Percentiles rank a stretch among this genome's conserved stretches.
These are phyloP conservation scores for Leishmania turanica DNA, from an alignment of 208 protist genomes.

Conservation along the genomic window DNA sequence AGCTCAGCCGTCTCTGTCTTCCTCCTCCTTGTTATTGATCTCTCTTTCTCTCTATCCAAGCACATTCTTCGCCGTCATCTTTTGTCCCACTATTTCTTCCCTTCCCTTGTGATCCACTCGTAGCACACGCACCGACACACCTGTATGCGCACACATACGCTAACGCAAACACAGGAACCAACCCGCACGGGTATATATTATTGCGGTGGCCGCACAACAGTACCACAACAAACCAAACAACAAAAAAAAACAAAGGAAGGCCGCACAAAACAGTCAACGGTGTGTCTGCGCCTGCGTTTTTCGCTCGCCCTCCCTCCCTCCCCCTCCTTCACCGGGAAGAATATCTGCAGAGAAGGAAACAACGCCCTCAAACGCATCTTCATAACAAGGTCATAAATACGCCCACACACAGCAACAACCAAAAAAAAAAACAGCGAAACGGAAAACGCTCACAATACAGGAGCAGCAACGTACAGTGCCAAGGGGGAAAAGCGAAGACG, in stretches of 20 bases:
- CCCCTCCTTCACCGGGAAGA: background rate
- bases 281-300: background rate
- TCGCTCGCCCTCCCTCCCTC: background rate
- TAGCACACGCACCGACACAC: background rate
- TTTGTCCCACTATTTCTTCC: background rate
- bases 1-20: background rate
- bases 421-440: background rate
- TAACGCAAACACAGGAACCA: background rate
- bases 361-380: background rate
- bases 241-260: background rate
- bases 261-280: background rate
- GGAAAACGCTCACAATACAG: background rate
- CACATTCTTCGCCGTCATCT: background rate
- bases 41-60: background rate
- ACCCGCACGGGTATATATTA: background rate
- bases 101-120: background rate
- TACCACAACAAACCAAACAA: background rate
- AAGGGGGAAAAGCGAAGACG: too few relatives aligned
- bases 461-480: too few relatives aligned
- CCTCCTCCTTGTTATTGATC: background rate
- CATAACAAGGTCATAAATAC: too few relatives aligned
- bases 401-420: too few relatives aligned
- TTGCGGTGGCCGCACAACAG: background rate
- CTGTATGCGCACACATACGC: background rate
- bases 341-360: background rate